These are phyloP conservation scores for Mycena leptocephala DNA, from an alignment of 768 basidiomycete genomes.

Conservation along the genomic window DNA sequence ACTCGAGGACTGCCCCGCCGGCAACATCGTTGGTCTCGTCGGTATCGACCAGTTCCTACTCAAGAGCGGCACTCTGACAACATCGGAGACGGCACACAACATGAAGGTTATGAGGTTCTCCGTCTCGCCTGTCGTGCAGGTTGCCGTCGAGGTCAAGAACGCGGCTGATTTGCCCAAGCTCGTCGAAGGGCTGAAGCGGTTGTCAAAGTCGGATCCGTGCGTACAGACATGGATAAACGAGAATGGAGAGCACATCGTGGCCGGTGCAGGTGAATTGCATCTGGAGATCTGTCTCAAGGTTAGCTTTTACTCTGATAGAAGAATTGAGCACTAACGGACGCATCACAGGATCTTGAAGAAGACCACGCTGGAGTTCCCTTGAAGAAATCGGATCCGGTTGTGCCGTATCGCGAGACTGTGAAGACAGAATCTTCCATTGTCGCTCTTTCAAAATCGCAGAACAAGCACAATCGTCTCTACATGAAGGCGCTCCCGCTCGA, in stretches of 20 bases:
- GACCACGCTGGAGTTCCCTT: conserved; percentile 99
- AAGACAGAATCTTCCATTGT: conserved; percentile 95
- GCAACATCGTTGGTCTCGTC: conserved; percentile 99
- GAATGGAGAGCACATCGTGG: conserved; percentile 98
- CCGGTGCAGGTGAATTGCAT: conserved; percentile 99
- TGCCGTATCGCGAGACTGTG: conserved; percentile 98
- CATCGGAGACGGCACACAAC: conserved; percentile 99
- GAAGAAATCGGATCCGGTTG: conserved; percentile 98
- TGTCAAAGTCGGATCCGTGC: conserved; percentile 99
- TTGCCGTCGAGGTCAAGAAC: conserved; percentile 99
- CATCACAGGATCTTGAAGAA: conserved; percentile 92
- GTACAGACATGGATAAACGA: conserved; percentile 96
- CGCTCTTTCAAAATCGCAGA: conserved; percentile 98
- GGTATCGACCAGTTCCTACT: conserved; percentile 99
- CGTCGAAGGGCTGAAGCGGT: conserved; percentile 99
- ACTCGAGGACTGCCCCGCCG: conserved; percentile 98
- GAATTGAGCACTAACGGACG: conserved; percentile 9
- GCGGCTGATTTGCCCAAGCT: conserved; percentile 99
- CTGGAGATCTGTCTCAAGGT: conserved; percentile 99
- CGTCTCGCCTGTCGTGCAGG: conserved; percentile 98
- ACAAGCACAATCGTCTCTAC: conserved; percentile 99
- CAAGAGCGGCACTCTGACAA: conserved; percentile 98
- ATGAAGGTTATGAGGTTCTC: conserved; percentile 99
- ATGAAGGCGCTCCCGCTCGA: conserved; percentile 94
- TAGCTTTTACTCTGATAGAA: conserved; percentile 22